These are phyloP conservation scores for Phytopythium aichiense DNA, from an alignment of 352 stramenopile genomes.

Conservation along the genomic window DNA sequence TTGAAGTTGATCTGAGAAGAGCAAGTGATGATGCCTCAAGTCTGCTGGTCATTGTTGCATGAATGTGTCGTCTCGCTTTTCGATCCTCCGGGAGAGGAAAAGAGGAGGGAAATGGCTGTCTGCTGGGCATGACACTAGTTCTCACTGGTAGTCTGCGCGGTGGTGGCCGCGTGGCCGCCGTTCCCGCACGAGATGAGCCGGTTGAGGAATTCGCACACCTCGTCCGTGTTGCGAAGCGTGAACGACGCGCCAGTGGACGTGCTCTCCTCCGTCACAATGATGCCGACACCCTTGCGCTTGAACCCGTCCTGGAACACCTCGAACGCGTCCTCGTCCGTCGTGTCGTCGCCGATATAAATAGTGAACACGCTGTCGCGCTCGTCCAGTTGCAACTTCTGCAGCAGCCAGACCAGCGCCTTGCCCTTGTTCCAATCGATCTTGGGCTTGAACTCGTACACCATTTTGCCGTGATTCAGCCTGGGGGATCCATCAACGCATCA, in stretches of 20 bases:
- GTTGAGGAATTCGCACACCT: conserved; percentile 77
- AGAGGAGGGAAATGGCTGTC: neutral
- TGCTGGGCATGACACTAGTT: neutral
- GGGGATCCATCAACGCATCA: neutral
- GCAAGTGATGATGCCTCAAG: no score
- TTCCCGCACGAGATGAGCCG: conserved; percentile 41
- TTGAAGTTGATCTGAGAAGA: neutral
- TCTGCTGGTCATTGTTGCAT: neutral
- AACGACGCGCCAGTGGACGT: conserved; percentile 63
- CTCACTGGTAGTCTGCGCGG: neutral
- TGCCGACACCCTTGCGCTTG: conserved; percentile 71
- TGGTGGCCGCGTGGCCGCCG: neutral
- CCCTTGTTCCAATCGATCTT: conserved; percentile 93
- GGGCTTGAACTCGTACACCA: conserved; percentile 90
- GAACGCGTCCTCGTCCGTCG: conserved; percentile 87
- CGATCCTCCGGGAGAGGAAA: neutral
- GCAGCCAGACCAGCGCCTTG: conserved; percentile 84
- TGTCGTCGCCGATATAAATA: conserved; percentile 92
- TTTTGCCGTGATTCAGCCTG: conserved; percentile 81
- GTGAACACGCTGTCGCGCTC: conserved; percentile 78
- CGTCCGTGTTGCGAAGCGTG: conserved; percentile 69
- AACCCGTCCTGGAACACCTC: conserved; percentile 51
- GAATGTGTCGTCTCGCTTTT: neutral
- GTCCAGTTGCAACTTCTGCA: conserved; percentile 70
- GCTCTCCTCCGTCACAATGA: conserved; percentile 78